Evolutionary conservation across 140 eudicot species (phyloP).

Genomic region (Ambrosia hybrid): DNA sequence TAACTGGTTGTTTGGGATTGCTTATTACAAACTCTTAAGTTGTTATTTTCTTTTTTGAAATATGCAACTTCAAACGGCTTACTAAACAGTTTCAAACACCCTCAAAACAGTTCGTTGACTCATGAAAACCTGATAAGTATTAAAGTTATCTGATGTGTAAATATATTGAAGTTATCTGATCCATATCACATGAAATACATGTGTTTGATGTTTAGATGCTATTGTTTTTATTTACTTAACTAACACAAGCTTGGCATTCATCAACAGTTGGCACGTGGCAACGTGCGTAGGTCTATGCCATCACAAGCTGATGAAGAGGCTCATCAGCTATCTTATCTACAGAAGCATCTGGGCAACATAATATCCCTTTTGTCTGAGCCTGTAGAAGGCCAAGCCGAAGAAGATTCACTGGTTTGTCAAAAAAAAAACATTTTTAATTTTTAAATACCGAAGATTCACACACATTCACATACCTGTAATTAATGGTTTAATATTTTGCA

Average conservation of each 20-base stretch:
- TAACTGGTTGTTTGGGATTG: too few species aligned
- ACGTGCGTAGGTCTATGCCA: conserved; percentile 87
- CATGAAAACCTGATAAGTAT: too few species aligned
- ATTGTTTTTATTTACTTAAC: conserved; percentile 13
- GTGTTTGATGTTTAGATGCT: neutral
- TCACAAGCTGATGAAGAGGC: conserved; percentile 99
- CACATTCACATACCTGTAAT: neutral
- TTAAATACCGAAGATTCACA: neutral
- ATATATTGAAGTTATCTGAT: neutral
- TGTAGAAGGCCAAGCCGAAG: conserved; percentile 50
- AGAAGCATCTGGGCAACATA: conserved; percentile 87
- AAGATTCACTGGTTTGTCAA: conserved; percentile 83
- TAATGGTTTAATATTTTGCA: conserved; percentile 27
- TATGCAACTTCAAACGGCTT: too few species aligned
- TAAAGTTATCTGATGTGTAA: conserved; percentile 3
- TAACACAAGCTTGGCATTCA: conserved; percentile 21
- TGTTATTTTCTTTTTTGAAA: too few species aligned
- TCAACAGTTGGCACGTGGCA: conserved; percentile 89
- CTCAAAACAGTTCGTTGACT: too few species aligned
- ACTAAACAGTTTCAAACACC: too few species aligned
- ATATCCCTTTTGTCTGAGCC: conserved; percentile 82
- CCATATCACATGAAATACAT: neutral
- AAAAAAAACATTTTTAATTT: neutral
- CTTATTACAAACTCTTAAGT: too few species aligned
- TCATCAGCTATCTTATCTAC: conserved; percentile 90